Evolutionary conservation across 2,329 filamentous ascomycete genomes (phyloP).

Genomic region (Stylonectria norvegica): DNA sequence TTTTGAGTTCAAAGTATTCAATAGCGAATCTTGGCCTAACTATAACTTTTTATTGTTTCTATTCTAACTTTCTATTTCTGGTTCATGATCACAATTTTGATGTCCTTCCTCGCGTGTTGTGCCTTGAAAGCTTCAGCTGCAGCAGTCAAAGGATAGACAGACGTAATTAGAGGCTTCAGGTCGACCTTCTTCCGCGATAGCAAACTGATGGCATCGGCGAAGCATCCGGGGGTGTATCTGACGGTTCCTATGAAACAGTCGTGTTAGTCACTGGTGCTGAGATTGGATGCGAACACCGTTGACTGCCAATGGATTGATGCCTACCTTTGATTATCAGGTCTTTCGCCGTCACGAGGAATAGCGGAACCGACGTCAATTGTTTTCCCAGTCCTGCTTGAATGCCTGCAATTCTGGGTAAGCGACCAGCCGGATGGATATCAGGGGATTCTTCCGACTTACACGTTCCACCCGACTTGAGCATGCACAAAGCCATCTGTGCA

Average conservation of each 20-base stretch:
- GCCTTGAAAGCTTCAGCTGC: conserved; percentile 20
- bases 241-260: conserved; percentile 17
- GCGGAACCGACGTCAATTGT: conserved; percentile 15
- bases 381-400: conserved; percentile 25
- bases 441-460: no score
- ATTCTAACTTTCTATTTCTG: no score
- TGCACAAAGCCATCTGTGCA: conserved; percentile 21
- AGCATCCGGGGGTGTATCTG: conserved; percentile 26
- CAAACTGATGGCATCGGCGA: conserved; percentile 22
- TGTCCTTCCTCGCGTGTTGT: conserved; percentile 18
- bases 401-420: conserved; percentile 3
- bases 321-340: conserved; percentile 23
- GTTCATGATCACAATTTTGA: conserved; percentile 24
- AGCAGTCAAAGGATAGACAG: conserved; percentile 20
- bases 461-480: conserved; percentile 23
- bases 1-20: no score
- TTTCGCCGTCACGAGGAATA: conserved; percentile 22
- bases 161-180: conserved; percentile 25
- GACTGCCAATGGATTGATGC: not conserved
- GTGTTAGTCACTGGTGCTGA: not conserved
- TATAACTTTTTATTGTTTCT: no score
- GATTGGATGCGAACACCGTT: not conserved
- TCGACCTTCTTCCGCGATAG: conserved; percentile 18
- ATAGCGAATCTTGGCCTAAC: no score
- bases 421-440: no score